Percentiles rank a stretch among this genome's conserved stretches.
These are phyloP conservation scores for Cyberlindnera nakhonratchasimensis DNA, from an alignment of 805 yeast genomes.

Conservation along the genomic window DNA sequence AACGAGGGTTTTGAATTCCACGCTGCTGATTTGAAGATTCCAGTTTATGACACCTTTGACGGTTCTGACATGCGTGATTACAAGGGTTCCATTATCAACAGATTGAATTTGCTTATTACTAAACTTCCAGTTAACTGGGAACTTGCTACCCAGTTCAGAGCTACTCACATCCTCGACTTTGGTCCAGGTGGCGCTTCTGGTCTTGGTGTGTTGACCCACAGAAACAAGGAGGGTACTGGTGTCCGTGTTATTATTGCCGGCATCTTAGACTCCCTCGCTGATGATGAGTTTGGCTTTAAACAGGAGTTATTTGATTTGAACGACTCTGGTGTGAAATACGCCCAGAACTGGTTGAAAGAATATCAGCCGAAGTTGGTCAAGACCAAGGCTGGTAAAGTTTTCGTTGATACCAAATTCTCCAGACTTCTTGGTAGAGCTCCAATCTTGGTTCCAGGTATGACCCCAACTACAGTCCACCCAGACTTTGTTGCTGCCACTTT, in stretches of 20 bases:
- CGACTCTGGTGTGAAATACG: slow-evolving; percentile 58
- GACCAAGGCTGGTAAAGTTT: slow-evolving; percentile 68
- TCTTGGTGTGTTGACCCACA: slow-evolving; percentile 90
- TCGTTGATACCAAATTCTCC: slow-evolving; percentile 92
- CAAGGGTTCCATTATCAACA: slow-evolving; percentile 53
- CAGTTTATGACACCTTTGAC: slow-evolving; percentile 86
- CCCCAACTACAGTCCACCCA: slow-evolving; percentile 95
- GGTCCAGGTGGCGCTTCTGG: slow-evolving; percentile 99
- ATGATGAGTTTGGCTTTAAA: slow-evolving; percentile 91
- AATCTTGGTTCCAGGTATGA: slow-evolving; percentile 98
- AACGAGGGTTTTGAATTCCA: slow-evolving; percentile 55
- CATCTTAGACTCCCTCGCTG: slow-evolving; percentile 66
- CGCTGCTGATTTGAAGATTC: slow-evolving; percentile 60
- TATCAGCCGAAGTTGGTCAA: slow-evolving; percentile 82
- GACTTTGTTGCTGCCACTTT: slow-evolving; percentile 91
- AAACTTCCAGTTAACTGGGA: slow-evolving; percentile 95
- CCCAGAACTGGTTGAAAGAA: slow-evolving; percentile 88
- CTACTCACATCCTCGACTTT: slow-evolving; percentile 91
- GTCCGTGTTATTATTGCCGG: slow-evolving; percentile 93
- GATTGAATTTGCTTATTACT: slow-evolving; percentile 81
- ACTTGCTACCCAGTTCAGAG: slow-evolving; percentile 69
- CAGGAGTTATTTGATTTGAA: slow-evolving; percentile 86
- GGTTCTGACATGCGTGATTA: slow-evolving; percentile 72
- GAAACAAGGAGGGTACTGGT: slow-evolving; percentile 99
- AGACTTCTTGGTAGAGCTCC: slow-evolving; percentile 93